Base-by-base conservation (phyloP, 1,284 basidiomycete genomes). In the Pascua guehoae region DNA sequence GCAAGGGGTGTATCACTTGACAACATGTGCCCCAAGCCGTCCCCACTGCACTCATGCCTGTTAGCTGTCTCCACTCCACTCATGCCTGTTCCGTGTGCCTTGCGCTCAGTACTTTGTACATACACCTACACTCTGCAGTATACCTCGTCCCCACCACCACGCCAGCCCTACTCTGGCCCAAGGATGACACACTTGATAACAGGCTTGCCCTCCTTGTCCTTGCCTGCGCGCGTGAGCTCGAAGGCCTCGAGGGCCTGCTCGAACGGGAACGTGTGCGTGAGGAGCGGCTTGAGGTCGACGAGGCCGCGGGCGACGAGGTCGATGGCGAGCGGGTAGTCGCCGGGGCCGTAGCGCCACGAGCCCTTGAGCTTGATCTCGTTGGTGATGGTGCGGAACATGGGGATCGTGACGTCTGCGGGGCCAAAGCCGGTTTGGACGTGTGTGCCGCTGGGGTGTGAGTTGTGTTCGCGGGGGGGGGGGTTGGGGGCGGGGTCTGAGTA, bases 261-360 rank as follows among this genome's bases (percentile, higher is more conserved):
- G 66, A 82, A 82, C 49, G 77, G 66, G 73, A 81, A 82, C 84
- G 91, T 83, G 78, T 83, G 81, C 8, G 81, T 81, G 60, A 82
- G 72, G 8, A 83, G 69, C 7, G 81, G 79, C 55, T 80, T 78
- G 51, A 84, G 79, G 63, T 83, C 79, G 59, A 85, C 78, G 43
- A 79, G 66, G 4, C 81, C 80, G 32, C 79, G 71, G 16, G 79
- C 74, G 41, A 82, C 82, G 24, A 85, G 77, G 58, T 80, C 79
- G 60, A 84, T 82, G 12, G 82, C 79, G 37, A 81, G 78, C 10
- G 77, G 73, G 61, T 74, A 74, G 54, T 74, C 72, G n/a, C 72
- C 72, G 36, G 60, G 54, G 8, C 71, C 69, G 48, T 74, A 74
- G 61, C 78, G 68, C 73, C 78, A 79, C 37, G 68, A 71, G 37